Base-by-base conservation (phyloP, 768 basidiomycete species). In the Clitopilus passeckerianus region DNA sequence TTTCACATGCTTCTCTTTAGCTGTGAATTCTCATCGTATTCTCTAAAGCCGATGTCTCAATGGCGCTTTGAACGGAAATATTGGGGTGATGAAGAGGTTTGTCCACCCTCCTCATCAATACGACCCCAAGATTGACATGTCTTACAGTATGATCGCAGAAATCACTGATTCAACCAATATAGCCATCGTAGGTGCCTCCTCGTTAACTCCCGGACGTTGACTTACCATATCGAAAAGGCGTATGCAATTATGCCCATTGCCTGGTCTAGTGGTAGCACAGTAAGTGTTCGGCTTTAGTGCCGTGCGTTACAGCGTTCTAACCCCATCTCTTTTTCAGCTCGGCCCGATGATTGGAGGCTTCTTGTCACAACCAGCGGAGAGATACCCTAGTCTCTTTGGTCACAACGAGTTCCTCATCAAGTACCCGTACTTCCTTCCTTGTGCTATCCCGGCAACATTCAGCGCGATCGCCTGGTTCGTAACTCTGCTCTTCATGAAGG, bases 91-190 rank as follows among this genome's bases (percentile, higher is more conserved):
- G 53, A 90, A 89, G 68, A 79, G 77, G 80, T 67, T 46, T 57
- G 46, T 16, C 6, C 30, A 14, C 6, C 8, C 41, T 1, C 46
- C 5, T 23, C 15, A 8, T 60, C 33, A 41, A 18, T 3, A 14
- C 16, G 15, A 23, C 44, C n/a, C n/a, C n/a, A n/a, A n/a, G n/a
- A n/a, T n/a, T n/a, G n/a, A n/a, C n/a, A n/a, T n/a, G n/a, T n/a
- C n/a, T n/a, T n/a, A n/a, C n/a, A 88, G 87, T 62, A 86, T 87
- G 77, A 77, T 89, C 71, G 83, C 80, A 6, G 90, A 91, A 68
- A 79, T 91, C 63, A 89, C 89, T 0, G 89, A 91, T 63, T 71
- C 82, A 0, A 84, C 86, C 0, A 90, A 89, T 68, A 76, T 90
- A 50, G 77, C 87, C 2, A 78, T 78, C 66, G 88, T 77, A 60